Conservation (phyloP, 768 basidiomycete genomes). For the Stropharia rugosoannulata region DNA sequence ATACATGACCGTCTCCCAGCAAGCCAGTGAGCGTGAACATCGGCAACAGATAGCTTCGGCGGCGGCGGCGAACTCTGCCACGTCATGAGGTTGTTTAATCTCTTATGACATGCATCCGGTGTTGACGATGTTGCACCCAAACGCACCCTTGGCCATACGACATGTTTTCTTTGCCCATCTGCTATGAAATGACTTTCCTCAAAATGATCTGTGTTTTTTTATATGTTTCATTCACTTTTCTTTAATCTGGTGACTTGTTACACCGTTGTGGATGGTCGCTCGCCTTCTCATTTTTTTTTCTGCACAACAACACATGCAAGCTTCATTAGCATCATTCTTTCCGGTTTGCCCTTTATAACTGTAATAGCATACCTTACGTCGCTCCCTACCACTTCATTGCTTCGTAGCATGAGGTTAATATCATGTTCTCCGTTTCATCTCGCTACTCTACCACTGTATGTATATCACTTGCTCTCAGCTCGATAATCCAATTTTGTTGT, state of each 20-base stretch:
- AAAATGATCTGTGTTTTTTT: background rate
- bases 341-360: constrained; percentile 12
- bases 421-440: constrained; percentile 15
- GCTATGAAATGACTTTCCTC: background rate
- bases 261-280: constrained; percentile 18
- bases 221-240: constrained; percentile 1
- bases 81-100: constrained; percentile 24
- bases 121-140: background rate
- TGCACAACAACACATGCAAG: constrained; percentile 11
- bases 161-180: constrained; percentile 4
- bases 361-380: constrained; percentile 21
- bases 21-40: constrained; percentile 71
- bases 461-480: constrained; percentile 18
- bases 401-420: constrained; percentile 16
- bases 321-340: constrained; percentile 12
- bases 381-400: constrained; percentile 11
- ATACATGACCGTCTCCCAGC: constrained; percentile 83
- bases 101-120: background rate
- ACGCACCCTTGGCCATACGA: no score
- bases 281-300: constrained; percentile 9
- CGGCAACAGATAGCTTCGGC: constrained; percentile 33
- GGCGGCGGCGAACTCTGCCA: constrained; percentile 20
- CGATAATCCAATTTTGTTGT: constrained; percentile 15
- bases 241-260: constrained; percentile 7
- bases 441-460: constrained; percentile 22